Base-by-base conservation (phyloP, 164 flowering plant species). In the Vitis amurensis region DNA sequence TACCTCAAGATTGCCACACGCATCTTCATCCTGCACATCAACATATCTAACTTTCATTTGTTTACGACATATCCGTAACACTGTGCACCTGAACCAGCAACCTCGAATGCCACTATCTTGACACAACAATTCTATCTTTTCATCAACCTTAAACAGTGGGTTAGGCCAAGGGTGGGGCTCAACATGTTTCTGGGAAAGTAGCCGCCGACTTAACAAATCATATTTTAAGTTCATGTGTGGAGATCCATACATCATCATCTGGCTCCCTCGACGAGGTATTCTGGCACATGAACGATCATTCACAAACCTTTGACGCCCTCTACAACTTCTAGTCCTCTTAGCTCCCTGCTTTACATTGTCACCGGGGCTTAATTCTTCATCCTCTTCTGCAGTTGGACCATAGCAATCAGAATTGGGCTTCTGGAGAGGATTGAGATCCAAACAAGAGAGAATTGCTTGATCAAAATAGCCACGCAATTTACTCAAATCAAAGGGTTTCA, bases 41-140 rank as follows among this genome's bases (percentile, higher is more conserved):
- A 84, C 82, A 77, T 93, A 90, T 61, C 76, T 88, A 61, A 93
- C 96, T 76, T 86, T 90, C 58, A 91, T 50, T 67, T 77, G 84
- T 67, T 87, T 91, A 72, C 76, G 64, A 47, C 86, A 79, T 14
- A 82, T 72, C 63, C 75, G 72, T 76, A 93, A 71, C 68, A 95
- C 75, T 13, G 85, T 87, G 80, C 98, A 91, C 73, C 90, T 87
- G 73, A 89, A 93, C 98, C 98, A 93, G 80, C 99, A 95, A 50
- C 98, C 97, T 73, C 92, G 78, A 66, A 91, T 85, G 17, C 97
- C 98, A 79, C 96, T 93, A 74, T 95, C 99, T 78, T 90, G 96
- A 81, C 88, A 88, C 19, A 95, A 80, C 59, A 90, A 59, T 80
- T 93, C 99, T 73, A 93, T 78, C 78, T 89, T 87, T 27, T 84